Base-by-base conservation (phyloP, 129 eudicot species). In the Dittrichia graveolens region DNA sequence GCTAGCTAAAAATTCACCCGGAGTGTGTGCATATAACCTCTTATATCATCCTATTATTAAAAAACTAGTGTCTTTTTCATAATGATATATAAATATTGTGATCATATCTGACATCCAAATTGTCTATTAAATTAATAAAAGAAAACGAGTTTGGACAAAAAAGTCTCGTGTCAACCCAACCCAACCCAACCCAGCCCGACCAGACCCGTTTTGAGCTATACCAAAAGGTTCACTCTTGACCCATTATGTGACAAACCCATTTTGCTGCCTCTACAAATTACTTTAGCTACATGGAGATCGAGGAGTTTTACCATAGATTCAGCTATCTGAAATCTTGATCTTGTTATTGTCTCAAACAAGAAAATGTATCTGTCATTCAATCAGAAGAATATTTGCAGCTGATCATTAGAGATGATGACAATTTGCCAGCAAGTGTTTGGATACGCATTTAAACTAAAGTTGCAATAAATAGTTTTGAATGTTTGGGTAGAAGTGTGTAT, bases 281-380 rank as follows among this genome's bases (percentile, higher is more conserved):
- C 12, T 42, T 31, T 43, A 43, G 34, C 60, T 61, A 43, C 18
- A 54, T 14, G 35, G 31, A 11, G 13, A 37, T n/a, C 15, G 53
- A 39, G 2, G 45, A 9, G 31, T 15, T 61, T 78, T 86, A 90
- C 97, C 94, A 13, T 69, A 8, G 84, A 81, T 18, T 56, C 56
- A 8, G 88, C 88, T 24, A 90, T 61, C 77, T 86, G 82, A 72
- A 95, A 88, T 57, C 83, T 78, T 60, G 97, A 86, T 72, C 86
- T 83, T 15, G 99, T 95, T 82, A 95, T 95, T 4, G 96, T 95
- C 91, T 94, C 97, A 19, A 63, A 90, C 79, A 95, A 68, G 87
- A 82, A 89, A 80, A 95, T 84, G 73, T 95, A 93, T 64, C 98
- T 93, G 95, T 40, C 62, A 69, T 55, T 62, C 13, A 78, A 63